Evolutionary conservation across 805 yeast genomes (phyloP).

Genomic region (Maudiozyma barnettii): DNA sequence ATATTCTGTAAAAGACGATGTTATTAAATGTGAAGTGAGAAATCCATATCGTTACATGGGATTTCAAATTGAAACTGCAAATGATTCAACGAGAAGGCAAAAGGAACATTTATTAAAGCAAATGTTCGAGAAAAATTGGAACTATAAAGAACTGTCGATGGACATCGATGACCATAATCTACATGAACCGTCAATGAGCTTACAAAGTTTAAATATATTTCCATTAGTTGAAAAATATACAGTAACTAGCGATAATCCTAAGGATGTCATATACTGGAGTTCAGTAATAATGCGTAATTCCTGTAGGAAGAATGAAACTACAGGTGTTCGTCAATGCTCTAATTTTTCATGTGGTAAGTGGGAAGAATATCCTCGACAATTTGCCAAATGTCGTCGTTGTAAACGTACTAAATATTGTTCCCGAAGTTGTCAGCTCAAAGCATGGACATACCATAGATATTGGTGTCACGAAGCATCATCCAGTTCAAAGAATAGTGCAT

Average conservation of each 20-base stretch:
- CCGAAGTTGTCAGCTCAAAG: conserved; percentile 79
- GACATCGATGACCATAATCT: conserved; percentile 15
- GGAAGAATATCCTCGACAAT: conserved; percentile 69
- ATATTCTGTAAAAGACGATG: neutral
- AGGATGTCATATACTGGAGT: conserved; percentile 91
- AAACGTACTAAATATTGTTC: conserved; percentile 93
- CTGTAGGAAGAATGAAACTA: conserved; percentile 77
- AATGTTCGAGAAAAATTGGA: conserved; percentile 30
- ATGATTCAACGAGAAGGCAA: neutral
- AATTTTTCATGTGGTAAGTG: conserved; percentile 87
- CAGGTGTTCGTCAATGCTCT: conserved; percentile 92
- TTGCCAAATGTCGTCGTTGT: conserved; percentile 85
- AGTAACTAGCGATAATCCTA: conserved; percentile 48
- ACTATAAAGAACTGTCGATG: conserved; percentile 34
- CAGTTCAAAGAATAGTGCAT: conserved; percentile 9
- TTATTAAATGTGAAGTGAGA: neutral
- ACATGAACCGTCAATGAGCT: conserved; percentile 30
- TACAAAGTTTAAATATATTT: conserved; percentile 58
- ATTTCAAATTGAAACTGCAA: neutral
- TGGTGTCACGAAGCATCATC: conserved; percentile 66
- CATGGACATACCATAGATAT: conserved; percentile 88
- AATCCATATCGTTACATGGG: conserved; percentile 1
- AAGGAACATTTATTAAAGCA: neutral
- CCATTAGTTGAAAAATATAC: conserved; percentile 91
- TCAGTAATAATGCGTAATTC: conserved; percentile 96